phyloP scores from a whole-genome alignment of 257 asterid species.

The Ilex aquifolium region DNA sequence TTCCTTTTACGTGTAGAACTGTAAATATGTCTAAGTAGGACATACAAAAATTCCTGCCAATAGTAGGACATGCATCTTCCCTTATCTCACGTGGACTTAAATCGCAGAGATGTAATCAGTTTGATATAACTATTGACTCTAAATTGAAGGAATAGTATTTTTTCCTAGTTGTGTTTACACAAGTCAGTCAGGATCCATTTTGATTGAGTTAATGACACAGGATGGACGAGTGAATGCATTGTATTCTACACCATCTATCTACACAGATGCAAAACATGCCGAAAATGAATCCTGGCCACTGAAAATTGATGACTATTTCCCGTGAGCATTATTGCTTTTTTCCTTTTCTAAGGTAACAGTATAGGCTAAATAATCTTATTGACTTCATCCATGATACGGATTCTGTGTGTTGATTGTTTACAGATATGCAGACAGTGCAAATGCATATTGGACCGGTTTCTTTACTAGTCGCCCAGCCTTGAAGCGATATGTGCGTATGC shows the following conservation, averaged over 20 bases:
- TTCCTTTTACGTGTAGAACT: too few species aligned
- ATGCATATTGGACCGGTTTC: constrained; percentile 87
- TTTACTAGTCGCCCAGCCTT: constrained; percentile 84
- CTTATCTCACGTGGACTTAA: too few species aligned
- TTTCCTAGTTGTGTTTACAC: too few species aligned
- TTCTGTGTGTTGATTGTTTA: constrained; percentile 7
- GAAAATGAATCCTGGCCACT: constrained; percentile 65
- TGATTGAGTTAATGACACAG: constrained; percentile 35
- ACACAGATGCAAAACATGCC: constrained; percentile 71
- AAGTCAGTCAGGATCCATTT: background rate
- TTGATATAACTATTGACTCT: too few species aligned
- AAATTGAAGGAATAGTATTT: too few species aligned
- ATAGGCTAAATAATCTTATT: background rate
- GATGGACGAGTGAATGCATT: constrained; percentile 82
- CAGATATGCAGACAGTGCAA: constrained; percentile 58
- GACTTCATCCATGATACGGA: constrained; percentile 4
- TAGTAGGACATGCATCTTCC: too few species aligned
- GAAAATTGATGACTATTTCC: constrained; percentile 77
- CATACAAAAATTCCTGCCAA: too few species aligned
- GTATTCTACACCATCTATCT: constrained; percentile 83
- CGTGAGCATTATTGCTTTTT: constrained; percentile 41
- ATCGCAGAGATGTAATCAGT: too few species aligned
- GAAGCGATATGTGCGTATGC: constrained; percentile 60
- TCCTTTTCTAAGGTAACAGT: constrained; percentile 5
- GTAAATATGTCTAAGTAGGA: too few species aligned